phyloP scores from a whole-genome alignment of 306 rosid genomes.

The Dryas octopetala region DNA sequence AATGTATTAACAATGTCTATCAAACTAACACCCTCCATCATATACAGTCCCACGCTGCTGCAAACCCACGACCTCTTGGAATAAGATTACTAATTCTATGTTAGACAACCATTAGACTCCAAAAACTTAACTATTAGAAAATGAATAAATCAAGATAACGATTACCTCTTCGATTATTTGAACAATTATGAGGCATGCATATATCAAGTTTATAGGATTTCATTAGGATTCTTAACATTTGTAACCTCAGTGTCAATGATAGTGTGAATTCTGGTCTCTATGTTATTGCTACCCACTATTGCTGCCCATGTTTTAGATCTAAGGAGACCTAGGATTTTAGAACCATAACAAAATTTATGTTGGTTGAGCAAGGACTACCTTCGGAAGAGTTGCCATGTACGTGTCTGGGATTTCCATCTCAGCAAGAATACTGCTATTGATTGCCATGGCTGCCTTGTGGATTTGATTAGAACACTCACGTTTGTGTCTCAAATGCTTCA shows the following conservation, averaged over 20 bases:
- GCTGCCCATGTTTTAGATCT: not conserved
- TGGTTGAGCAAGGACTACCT: conserved; percentile 45
- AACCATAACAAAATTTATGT: not conserved
- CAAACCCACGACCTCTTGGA: too few relatives aligned
- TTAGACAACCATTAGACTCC: too few relatives aligned
- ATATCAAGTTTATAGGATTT: not conserved
- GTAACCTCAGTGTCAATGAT: not conserved
- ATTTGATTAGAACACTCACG: conserved; percentile 84
- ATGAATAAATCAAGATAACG: not conserved
- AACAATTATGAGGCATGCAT: not conserved
- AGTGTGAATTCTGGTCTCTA: too few relatives aligned
- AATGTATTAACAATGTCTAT: not conserved
- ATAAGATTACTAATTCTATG: too few relatives aligned
- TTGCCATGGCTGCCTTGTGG: conserved; percentile 97
- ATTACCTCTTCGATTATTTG: not conserved
- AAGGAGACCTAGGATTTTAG: not conserved
- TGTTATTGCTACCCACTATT: too few relatives aligned
- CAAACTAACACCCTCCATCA: not conserved
- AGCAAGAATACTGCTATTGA: conserved; percentile 80
- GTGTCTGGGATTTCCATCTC: conserved; percentile 92
- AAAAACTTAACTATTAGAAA: too few relatives aligned
- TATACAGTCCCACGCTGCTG: too few relatives aligned
- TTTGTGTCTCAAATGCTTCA: conserved; percentile 66
- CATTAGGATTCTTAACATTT: not conserved
- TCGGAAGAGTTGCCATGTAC: conserved; percentile 74